phyloP scores from a whole-genome alignment of 2,329 filamentous ascomycete species.

The Paecilomyces sp. region DNA sequence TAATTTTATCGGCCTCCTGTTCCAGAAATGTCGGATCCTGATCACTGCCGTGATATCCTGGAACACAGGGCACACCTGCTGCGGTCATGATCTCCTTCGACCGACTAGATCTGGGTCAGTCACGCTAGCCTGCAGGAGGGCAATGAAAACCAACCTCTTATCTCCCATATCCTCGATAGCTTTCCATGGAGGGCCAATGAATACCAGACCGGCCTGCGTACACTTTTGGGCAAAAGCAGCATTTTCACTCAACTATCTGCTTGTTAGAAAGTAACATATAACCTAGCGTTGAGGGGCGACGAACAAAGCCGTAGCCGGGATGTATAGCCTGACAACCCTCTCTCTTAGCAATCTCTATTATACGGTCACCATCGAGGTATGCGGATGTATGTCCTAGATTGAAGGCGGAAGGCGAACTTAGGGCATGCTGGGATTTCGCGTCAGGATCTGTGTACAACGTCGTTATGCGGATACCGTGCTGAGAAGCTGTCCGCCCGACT shows the following conservation, averaged over 20 bases:
- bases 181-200: constrained; percentile 80
- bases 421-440: constrained; percentile 76
- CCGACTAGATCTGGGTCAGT: constrained; percentile 37
- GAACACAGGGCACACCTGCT: constrained; percentile 93
- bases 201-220: constrained; percentile 81
- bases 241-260: constrained; percentile 69
- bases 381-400: constrained; percentile 76
- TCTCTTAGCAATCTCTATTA: constrained; percentile 79
- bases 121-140: background rate
- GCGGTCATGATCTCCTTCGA: constrained; percentile 96
- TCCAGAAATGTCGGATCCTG: constrained; percentile 61
- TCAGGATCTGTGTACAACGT: constrained; percentile 95
- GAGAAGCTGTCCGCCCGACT: constrained; percentile 78
- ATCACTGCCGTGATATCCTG: constrained; percentile 84
- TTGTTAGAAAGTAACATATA: constrained; percentile 1
- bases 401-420: constrained; percentile 74
- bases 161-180: constrained; percentile 82
- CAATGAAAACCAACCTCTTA: constrained; percentile 55
- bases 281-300: constrained; percentile 10
- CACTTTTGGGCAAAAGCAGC: constrained; percentile 82
- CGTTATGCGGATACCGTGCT: constrained; percentile 85
- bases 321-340: constrained; percentile 87
- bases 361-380: constrained; percentile 89
- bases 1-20: constrained; percentile 64
- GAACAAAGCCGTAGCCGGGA: constrained; percentile 82